Evolutionary conservation across 306 rosid species (phyloP), one percentile per base, ranked within the genome.

Genomic region (Oxytropis ochrocephala): DNA sequence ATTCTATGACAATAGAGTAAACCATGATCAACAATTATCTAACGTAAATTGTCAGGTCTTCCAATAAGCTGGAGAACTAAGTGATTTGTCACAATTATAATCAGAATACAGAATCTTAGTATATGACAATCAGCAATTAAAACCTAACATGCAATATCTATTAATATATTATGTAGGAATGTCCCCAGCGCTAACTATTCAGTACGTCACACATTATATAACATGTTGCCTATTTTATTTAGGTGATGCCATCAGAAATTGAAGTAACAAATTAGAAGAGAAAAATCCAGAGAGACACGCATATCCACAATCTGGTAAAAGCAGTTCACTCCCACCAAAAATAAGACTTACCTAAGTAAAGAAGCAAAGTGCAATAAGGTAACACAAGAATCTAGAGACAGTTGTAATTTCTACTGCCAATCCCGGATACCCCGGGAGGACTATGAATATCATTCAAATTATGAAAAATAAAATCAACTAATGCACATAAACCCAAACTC

Each of bases 401-500:
- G 63, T n/a, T 76, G 53, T 27, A 14, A 73, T 42, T 76, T 75
- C 29, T 69, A 70, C 57, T 48, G 72, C 59, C 58, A 58, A 68
- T 62, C 72, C 67, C 70, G 13, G 64, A 55, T 48, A 64, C 32
- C 48, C 56, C 54, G 72, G 69, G n/a, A 54, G 49, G 70, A 43
- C 54, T 12, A 35, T 35, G 48, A 70, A 60, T 60, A 70, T 62
- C 36, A 24, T 27, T 66, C 64, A 71, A 55, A 61, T 55, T 24
- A 54, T 64, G 18, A 52, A 53, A 57, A 75, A 56, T 17, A 67
- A 35, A 64, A 76, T 63, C 33, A 55, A 54, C 48, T 43, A 51
- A 41, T 36, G 16, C 41, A 76, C n/a, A 8, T 11, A 69, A 73
- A 82, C 19, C 11, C 30, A 64, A 72, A 71, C 57, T 53, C 58